phyloP scores from a whole-genome alignment of 192 early-diverging fungal species.

The Cetraspora pellucida region DNA sequence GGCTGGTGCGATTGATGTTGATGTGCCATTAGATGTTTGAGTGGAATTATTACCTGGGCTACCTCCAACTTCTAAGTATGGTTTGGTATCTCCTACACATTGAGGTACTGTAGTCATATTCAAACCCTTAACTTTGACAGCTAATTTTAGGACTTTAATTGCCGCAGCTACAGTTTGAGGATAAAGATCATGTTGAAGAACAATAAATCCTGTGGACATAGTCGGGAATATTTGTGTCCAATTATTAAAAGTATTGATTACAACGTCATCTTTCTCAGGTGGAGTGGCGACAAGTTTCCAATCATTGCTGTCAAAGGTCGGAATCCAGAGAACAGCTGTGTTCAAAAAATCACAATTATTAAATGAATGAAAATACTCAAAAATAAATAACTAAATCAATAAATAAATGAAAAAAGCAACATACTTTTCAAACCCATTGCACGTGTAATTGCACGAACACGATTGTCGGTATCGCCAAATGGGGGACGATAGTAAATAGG shows the following conservation, averaged over 20 bases:
- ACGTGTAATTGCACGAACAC: slow-evolving; percentile 50
- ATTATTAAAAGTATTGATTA: slow-evolving; percentile 41
- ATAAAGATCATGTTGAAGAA: slow-evolving; percentile 58
- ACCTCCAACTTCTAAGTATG: too few species aligned
- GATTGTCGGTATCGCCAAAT: slow-evolving; percentile 56
- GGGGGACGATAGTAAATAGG: slow-evolving; percentile 56
- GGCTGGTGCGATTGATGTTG: too few species aligned
- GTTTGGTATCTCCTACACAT: too few species aligned
- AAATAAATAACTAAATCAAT: not conserved
- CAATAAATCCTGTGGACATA: slow-evolving; percentile 47
- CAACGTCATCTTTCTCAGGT: slow-evolving; percentile 6
- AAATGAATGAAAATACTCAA: not conserved
- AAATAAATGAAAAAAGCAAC: slow-evolving; percentile 25
- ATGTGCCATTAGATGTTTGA: too few species aligned
- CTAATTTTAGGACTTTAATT: not conserved
- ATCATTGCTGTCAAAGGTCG: slow-evolving; percentile 56
- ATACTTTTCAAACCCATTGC: slow-evolving; percentile 26
- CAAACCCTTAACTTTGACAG: too few species aligned
- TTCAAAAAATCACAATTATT: slow-evolving; percentile 35
- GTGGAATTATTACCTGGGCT: too few species aligned
- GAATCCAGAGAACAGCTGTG: slow-evolving; percentile 57
- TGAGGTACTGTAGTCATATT: too few species aligned
- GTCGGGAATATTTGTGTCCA: slow-evolving; percentile 50
- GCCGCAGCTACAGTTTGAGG: slow-evolving; percentile 50
- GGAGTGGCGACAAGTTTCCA: slow-evolving; percentile 37